Conservation (phyloP, 2,329 filamentous ascomycete genomes). For the Colletotrichum kahawae region DNA sequence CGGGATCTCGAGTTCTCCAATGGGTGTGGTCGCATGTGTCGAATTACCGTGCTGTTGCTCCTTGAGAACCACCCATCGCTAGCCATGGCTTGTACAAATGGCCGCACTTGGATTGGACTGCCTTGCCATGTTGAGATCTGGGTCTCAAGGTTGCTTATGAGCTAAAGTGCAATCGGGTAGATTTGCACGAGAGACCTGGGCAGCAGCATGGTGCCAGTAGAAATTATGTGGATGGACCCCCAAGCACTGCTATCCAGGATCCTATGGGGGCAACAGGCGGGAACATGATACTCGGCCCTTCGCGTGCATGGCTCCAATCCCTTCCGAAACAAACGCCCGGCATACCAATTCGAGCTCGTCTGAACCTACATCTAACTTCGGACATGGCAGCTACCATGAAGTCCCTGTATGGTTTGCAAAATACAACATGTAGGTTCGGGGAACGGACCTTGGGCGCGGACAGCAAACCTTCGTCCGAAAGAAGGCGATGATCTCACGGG, state of each 20-base stretch:
- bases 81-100: background rate
- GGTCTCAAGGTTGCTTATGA: background rate
- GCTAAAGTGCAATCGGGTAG: background rate
- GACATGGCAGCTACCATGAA: background rate
- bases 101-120: background rate
- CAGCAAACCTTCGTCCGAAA: background rate
- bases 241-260: background rate
- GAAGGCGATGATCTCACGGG: background rate
- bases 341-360: background rate
- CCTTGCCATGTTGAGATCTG: background rate
- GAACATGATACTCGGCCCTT: background rate
- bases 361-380: background rate
- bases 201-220: background rate
- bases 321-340: background rate
- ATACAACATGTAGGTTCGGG: background rate
- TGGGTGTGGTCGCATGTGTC: constrained; percentile 20
- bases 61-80: background rate
- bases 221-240: background rate
- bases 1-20: constrained; percentile 20
- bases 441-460: background rate
- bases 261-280: background rate
- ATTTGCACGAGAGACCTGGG: background rate
- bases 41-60: background rate
- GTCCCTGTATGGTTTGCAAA: background rate
- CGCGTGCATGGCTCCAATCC: background rate